Evolutionary conservation across 208 protist species (phyloP).

Genomic region (Tritrichomonas musculus): DNA sequence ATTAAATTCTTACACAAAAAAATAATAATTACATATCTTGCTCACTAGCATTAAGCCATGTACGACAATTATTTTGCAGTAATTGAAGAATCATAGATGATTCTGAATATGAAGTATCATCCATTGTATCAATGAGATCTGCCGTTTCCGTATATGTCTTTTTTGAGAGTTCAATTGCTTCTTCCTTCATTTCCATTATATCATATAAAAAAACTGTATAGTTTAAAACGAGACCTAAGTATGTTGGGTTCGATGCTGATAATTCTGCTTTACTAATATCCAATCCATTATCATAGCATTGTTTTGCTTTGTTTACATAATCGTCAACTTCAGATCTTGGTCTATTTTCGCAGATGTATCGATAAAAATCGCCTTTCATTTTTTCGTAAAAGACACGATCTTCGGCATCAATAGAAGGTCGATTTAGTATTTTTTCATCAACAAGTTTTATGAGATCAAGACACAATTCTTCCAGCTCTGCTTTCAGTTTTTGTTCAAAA

Average conservation of each 20-base stretch:
- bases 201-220: conserved; percentile 57
- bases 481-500: background rate
- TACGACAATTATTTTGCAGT: conserved; percentile 61
- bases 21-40: too few species aligned
- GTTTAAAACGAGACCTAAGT: conserved; percentile 61
- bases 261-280: background rate
- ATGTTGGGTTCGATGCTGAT: background rate
- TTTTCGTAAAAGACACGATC: background rate
- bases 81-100: conserved; percentile 69
- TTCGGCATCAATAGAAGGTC: background rate
- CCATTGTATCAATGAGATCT: conserved; percentile 58
- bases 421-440: background rate
- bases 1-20: too few species aligned
- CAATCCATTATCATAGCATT: conserved; percentile 43
- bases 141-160: conserved; percentile 60
- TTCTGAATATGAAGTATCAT: conserved; percentile 65
- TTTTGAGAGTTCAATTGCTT: conserved; percentile 47
- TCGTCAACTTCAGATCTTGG: background rate
- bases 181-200: conserved; percentile 35
- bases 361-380: conserved; percentile 26
- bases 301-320: conserved; percentile 41
- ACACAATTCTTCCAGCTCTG: background rate
- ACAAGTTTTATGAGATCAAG: background rate
- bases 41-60: too few species aligned
- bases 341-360: background rate